A percentile compares a stretch with the other conserved stretches of the same genome.
Evolutionary conservation across 139 green algal genomes (phyloP).

Genomic region (Coccomyxa sp.): DNA sequence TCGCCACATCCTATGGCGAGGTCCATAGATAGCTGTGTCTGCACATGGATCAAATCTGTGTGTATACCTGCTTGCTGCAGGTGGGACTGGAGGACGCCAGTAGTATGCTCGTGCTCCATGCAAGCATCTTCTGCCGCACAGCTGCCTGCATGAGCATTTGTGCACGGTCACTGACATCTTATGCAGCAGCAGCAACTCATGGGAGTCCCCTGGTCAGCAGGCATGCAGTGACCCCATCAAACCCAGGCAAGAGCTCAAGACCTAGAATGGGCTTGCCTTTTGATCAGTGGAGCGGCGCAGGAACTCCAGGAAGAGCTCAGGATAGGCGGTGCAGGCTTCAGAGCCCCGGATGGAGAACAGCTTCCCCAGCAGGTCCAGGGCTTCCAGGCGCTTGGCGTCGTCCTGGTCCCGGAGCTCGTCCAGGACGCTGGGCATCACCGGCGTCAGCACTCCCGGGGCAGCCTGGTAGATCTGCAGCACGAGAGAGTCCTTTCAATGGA

Average conservation of each 20-base stretch:
- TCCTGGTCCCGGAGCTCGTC: slow-evolving; percentile 47
- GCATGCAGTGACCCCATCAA: neutral
- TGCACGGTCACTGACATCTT: neutral
- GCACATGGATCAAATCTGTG: too few species aligned
- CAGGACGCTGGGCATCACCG: slow-evolving; percentile 60
- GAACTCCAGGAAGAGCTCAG: slow-evolving; percentile 37
- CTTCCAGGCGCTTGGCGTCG: slow-evolving; percentile 39
- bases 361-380: slow-evolving; percentile 49
- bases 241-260: neutral
- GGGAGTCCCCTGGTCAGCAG: neutral
- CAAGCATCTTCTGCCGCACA: slow-evolving; percentile 39
- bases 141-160: slow-evolving; percentile 13
- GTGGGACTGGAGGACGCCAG: too few species aligned
- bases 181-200: too few species aligned
- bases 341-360: slow-evolving; percentile 41
- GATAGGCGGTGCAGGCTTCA: slow-evolving; percentile 33
- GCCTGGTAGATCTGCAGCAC: slow-evolving; percentile 54
- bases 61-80: too few species aligned
- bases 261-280: slow-evolving; percentile 4
- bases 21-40: too few species aligned
- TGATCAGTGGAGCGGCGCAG: slow-evolving; percentile 24
- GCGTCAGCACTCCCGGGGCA: slow-evolving; percentile 58
- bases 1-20: too few species aligned
- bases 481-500: too few species aligned
- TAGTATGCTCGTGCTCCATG: too few species aligned